A percentile compares a stretch with the other conserved stretches of the same genome.
These are phyloP conservation scores for Cercospora beticola DNA, from an alignment of 2,329 filamentous ascomycete species.

Conservation along the genomic window DNA sequence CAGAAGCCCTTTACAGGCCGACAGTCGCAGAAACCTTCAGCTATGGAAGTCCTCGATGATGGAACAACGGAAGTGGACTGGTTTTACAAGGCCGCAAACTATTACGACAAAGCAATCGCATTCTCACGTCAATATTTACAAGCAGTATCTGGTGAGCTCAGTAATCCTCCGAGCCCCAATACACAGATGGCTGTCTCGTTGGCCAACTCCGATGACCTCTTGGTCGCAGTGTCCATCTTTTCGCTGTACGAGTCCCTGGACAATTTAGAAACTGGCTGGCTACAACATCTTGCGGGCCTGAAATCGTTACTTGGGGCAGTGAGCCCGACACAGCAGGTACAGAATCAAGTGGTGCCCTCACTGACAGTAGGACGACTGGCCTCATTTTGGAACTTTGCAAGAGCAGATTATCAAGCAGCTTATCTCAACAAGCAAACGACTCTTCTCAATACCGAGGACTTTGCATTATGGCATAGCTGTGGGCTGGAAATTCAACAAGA, in stretches of 20 bases:
- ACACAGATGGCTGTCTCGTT: conserved; percentile 30
- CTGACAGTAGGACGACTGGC: conserved; percentile 58
- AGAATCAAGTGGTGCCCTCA: conserved; percentile 45
- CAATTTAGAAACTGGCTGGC: conserved; percentile 61
- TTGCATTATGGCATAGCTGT: conserved; percentile 62
- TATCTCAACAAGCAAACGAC: conserved; percentile 61
- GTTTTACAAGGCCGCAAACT: conserved; percentile 60
- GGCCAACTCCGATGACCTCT: conserved; percentile 57
- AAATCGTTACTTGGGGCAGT: conserved; percentile 59
- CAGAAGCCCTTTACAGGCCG: conserved; percentile 53
- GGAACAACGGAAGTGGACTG: conserved; percentile 51
- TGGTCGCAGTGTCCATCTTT: conserved; percentile 64
- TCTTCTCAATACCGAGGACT: conserved; percentile 60
- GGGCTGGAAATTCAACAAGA: conserved; percentile 58
- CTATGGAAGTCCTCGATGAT: conserved; percentile 55
- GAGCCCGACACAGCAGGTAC: conserved; percentile 29
- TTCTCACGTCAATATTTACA: conserved; percentile 52
- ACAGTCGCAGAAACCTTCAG: conserved; percentile 49
- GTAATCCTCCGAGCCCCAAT: conserved; percentile 27
- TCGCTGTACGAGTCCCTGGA: conserved; percentile 67
- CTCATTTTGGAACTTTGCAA: conserved; percentile 68
- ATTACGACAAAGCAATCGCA: conserved; percentile 53
- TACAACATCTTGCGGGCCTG: conserved; percentile 59
- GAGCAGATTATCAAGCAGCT: conserved; percentile 42
- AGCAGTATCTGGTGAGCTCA: conserved; percentile 33